Conservation (phyloP, 257 asterid genomes). For the Solanum virginianum region DNA sequence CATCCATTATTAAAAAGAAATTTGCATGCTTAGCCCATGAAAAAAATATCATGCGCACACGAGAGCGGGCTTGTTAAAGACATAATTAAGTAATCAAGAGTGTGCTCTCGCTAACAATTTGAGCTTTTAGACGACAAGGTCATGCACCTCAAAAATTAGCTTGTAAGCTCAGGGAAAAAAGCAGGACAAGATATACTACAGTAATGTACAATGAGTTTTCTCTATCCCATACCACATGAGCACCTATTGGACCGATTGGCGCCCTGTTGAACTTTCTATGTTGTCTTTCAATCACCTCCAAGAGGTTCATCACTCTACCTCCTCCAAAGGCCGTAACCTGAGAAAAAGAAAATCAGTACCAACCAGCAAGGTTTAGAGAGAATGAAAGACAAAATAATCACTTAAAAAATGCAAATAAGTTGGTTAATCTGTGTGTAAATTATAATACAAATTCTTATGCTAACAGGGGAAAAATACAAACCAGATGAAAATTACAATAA, state of each 20-base stretch:
- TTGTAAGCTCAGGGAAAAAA: not conserved
- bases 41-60: not conserved
- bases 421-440: no score
- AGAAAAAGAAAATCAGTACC: not conserved
- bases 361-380: not conserved
- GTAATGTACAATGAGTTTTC: not conserved
- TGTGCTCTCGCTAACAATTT: not conserved
- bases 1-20: not conserved
- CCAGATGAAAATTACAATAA: not conserved
- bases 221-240: slow-evolving; percentile 64
- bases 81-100: not conserved
- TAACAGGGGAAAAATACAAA: not conserved
- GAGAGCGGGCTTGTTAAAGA: not conserved
- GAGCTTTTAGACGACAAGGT: not conserved
- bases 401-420: not conserved
- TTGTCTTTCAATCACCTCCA: slow-evolving; percentile 68
- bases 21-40: not conserved
- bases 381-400: not conserved
- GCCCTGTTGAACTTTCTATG: slow-evolving; percentile 54
- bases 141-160: not conserved
- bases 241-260: slow-evolving; percentile 94
- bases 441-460: not conserved
- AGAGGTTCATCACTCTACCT: slow-evolving; percentile 42
- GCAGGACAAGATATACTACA: not conserved
- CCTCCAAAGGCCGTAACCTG: slow-evolving; percentile 98